Evolutionary conservation across 2,329 filamentous ascomycete species (phyloP).

Genomic region (Pestalotiopsis sp.): DNA sequence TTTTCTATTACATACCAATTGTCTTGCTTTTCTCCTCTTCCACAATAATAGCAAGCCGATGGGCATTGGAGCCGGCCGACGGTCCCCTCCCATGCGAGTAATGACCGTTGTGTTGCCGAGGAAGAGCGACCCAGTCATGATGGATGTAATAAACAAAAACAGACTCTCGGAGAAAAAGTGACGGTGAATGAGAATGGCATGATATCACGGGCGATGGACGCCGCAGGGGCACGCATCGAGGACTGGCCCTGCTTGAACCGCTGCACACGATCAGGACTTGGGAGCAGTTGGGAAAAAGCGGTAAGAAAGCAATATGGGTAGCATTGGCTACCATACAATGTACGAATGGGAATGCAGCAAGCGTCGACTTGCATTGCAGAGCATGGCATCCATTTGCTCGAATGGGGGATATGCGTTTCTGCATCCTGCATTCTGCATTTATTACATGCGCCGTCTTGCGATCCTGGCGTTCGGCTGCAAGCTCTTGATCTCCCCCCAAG

Average conservation of each 20-base stretch:
- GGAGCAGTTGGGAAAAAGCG: conserved; percentile 1
- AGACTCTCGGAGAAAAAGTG: neutral
- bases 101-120: neutral
- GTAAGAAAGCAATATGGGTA: conserved; percentile 1
- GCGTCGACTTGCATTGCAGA: neutral
- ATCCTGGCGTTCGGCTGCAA: neutral
- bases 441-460: neutral
- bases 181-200: neutral
- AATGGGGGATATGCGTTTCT: neutral
- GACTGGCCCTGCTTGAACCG: too few species aligned
- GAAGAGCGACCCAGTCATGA: neutral
- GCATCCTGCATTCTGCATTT: neutral
- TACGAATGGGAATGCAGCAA: neutral
- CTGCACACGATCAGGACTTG: too few species aligned
- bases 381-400: neutral
- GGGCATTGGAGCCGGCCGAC: too few species aligned
- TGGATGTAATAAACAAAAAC: neutral
- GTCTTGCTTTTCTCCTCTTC: too few species aligned
- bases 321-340: neutral
- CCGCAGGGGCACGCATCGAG: too few species aligned
- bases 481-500: neutral
- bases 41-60: neutral
- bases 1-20: neutral
- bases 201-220: neutral
- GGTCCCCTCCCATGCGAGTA: neutral